Conservation (phyloP, 768 basidiomycete genomes). For the Russula abietina region DNA sequence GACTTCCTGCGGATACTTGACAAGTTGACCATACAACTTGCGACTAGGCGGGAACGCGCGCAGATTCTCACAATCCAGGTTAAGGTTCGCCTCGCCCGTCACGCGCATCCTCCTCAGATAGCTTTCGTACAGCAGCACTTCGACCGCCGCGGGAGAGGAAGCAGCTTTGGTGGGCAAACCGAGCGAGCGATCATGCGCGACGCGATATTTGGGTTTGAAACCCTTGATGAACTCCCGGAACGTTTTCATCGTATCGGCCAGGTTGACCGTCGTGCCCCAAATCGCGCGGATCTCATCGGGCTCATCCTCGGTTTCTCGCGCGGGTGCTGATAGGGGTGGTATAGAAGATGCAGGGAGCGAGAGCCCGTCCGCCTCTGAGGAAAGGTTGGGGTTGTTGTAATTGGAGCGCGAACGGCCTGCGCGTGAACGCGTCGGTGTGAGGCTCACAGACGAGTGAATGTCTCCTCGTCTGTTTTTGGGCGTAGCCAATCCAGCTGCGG, state of each 20-base stretch:
- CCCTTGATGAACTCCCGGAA: conserved; percentile 86
- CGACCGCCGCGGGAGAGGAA: conserved; percentile 58
- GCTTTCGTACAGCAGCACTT: conserved; percentile 65
- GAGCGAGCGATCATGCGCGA: conserved; percentile 59
- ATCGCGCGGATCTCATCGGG: conserved; percentile 86
- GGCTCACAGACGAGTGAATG: conserved; percentile 74
- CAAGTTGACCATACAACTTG: conserved; percentile 77
- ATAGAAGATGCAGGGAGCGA: conserved; percentile 53
- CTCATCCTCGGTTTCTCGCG: conserved; percentile 60
- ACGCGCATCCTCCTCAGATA: conserved; percentile 83
- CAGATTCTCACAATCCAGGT: conserved; percentile 83
- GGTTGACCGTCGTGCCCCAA: conserved; percentile 96
- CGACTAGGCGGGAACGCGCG: conserved; percentile 77
- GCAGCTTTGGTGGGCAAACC: conserved; percentile 47
- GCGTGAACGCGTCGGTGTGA: conserved; percentile 44
- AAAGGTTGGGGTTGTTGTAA: conserved; percentile 41
- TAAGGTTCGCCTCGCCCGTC: conserved; percentile 89
- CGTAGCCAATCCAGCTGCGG: conserved; percentile 43
- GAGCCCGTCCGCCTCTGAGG: conserved; percentile 55
- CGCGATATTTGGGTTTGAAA: conserved; percentile 89
- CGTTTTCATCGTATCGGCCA: conserved; percentile 83
- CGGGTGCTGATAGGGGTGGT: conserved; percentile 53
- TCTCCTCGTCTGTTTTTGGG: conserved; percentile 79
- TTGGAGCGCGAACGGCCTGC: conserved; percentile 35
- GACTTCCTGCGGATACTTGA: conserved; percentile 95